Evolutionary conservation across 768 basidiomycete genomes (phyloP).

Genomic region (Tylopilus balloui): DNA sequence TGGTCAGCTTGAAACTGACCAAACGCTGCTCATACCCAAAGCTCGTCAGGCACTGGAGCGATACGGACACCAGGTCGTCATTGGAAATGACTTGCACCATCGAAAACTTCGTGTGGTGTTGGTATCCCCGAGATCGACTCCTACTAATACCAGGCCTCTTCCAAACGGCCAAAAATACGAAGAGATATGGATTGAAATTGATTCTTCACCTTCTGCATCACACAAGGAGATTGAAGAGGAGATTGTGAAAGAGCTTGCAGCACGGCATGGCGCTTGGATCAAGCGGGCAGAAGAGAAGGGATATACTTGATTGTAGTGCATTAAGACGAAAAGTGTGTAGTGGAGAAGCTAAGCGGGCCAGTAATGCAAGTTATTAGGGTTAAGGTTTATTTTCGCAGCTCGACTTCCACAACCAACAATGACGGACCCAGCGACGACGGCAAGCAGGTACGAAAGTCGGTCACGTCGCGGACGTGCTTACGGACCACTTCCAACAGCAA

Average conservation of each 20-base stretch:
- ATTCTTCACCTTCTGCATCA: slow-evolving; percentile 33
- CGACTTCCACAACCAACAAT: slow-evolving; percentile 7
- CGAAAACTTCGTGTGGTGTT: slow-evolving; percentile 93
- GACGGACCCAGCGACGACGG: slow-evolving; percentile 7
- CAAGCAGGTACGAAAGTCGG: slow-evolving; percentile 12
- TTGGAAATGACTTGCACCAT: slow-evolving; percentile 90
- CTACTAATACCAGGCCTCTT: slow-evolving; percentile 5
- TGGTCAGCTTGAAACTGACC: slow-evolving; percentile 88
- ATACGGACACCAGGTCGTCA: slow-evolving; percentile 96
- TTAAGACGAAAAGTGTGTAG: too few species aligned
- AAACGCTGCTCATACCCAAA: slow-evolving; percentile 80
- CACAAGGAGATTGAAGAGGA: slow-evolving; percentile 89
- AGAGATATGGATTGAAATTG: slow-evolving; percentile 65
- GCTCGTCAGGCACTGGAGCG: slow-evolving; percentile 81
- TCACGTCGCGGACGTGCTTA: slow-evolving; percentile 4
- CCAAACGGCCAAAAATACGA: slow-evolving; percentile 36
- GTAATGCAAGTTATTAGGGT: slow-evolving; percentile 1
- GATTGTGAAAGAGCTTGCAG: slow-evolving; percentile 73
- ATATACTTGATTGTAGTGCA: background rate
- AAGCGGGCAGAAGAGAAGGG: background rate
- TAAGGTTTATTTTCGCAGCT: slow-evolving; percentile 9
- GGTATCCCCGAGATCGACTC: slow-evolving; percentile 50
- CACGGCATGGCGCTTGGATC: slow-evolving; percentile 72
- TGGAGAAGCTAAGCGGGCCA: background rate
- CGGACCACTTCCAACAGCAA: background rate